phyloP scores from a whole-genome alignment of 169 alveolate genomes.

The Toxoplasma gondii region DNA sequence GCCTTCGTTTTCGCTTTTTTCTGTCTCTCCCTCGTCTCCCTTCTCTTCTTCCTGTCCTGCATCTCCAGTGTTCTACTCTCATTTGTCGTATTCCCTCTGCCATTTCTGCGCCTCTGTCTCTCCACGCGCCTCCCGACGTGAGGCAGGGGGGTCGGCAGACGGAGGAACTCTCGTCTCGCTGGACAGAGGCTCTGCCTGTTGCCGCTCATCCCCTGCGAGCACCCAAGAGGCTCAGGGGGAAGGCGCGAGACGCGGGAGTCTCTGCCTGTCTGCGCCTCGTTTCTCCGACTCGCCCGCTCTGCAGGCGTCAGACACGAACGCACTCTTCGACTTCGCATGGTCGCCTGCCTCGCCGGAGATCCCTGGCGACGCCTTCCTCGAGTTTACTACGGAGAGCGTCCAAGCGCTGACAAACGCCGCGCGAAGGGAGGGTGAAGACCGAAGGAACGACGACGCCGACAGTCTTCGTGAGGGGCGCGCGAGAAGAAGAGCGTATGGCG shows the following conservation, averaged over 20 bases:
- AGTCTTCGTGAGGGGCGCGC: background rate
- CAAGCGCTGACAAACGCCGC: background rate
- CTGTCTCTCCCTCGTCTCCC: background rate
- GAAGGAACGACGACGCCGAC: background rate
- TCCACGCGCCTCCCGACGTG: too few relatives aligned
- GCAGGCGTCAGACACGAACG: background rate
- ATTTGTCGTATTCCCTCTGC: too few relatives aligned
- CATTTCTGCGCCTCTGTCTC: too few relatives aligned
- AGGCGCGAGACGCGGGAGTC: background rate
- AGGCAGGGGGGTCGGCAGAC: too few relatives aligned
- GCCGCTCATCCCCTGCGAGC: too few relatives aligned
- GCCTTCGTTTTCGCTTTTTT: background rate
- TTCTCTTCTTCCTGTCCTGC: background rate
- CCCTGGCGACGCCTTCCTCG: constrained; percentile 17
- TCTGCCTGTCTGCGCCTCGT: background rate
- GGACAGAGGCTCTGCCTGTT: too few relatives aligned
- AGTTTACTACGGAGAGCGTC: constrained; percentile 6
- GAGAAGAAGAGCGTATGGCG: background rate
- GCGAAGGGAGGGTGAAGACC: background rate
- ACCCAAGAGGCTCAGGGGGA: too few relatives aligned
- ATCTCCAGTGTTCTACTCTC: too few relatives aligned
- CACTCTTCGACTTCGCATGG: too few relatives aligned
- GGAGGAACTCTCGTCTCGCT: too few relatives aligned
- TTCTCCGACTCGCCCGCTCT: background rate
- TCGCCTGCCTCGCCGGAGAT: background rate